A percentile compares a stretch with the other conserved stretches of the same genome.
These are phyloP conservation scores for Ammopiptanthus mongolicus DNA, from an alignment of 306 rosid species.

Conservation along the genomic window DNA sequence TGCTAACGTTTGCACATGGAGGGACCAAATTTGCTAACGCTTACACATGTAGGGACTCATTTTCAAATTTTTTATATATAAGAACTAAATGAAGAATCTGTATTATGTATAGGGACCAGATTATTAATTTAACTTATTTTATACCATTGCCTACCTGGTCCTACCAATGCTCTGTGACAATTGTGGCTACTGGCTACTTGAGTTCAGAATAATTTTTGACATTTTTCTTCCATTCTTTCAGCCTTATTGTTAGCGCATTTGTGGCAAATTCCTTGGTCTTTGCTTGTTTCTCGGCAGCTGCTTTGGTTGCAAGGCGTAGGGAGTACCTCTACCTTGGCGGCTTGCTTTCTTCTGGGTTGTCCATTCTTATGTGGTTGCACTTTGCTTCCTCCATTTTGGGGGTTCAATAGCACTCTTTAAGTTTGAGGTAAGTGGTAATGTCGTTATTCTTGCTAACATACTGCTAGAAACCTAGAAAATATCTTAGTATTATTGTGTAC, in stretches of 20 bases:
- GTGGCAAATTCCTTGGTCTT: conserved; percentile 91
- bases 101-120: too few species aligned
- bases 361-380: conserved; percentile 80
- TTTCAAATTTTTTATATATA: too few species aligned
- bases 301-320: conserved; percentile 89
- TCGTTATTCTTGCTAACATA: not conserved
- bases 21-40: too few species aligned
- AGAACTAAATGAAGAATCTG: too few species aligned
- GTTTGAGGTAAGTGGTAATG: conserved; percentile 68
- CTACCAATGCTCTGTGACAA: not conserved
- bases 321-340: conserved; percentile 97
- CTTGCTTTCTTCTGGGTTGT: conserved; percentile 80
- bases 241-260: conserved; percentile 73
- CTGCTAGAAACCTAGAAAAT: too few species aligned
- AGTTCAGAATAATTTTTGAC: not conserved
- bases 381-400: conserved; percentile 87
- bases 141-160: not conserved
- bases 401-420: conserved; percentile 74
- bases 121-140: not conserved
- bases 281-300: conserved; percentile 90
- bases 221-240: conserved; percentile 20
- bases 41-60: too few species aligned
- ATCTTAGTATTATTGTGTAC: too few species aligned
- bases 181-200: not conserved
- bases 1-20: too few species aligned